A percentile compares a stretch with the other conserved stretches of the same genome.
Conservation (phyloP, 2,329 filamentous ascomycete genomes). For the Proliferodiscus dingleyae region DNA sequence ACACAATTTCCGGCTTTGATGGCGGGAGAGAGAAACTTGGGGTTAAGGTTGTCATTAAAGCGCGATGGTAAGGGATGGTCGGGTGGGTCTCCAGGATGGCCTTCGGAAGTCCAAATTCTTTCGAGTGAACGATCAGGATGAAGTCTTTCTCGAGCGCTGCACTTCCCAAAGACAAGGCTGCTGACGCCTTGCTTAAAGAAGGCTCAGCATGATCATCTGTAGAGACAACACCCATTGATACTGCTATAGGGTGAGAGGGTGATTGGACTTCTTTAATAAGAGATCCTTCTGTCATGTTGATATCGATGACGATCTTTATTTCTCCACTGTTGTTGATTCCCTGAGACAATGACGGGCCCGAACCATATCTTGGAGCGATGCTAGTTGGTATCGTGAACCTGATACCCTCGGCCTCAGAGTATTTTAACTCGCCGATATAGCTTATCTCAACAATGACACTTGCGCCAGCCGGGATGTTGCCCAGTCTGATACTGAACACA, state of each 20-base stretch:
- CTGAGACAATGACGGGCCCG: slow-evolving; percentile 22
- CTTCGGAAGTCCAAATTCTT: slow-evolving; percentile 54
- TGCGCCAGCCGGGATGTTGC: slow-evolving; percentile 58
- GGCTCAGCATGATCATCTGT: slow-evolving; percentile 41
- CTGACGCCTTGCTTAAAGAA: slow-evolving; percentile 55
- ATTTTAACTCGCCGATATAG: slow-evolving; percentile 67
- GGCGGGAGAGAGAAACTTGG: slow-evolving; percentile 61
- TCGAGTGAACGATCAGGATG: slow-evolving; percentile 58
- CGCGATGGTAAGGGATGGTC: slow-evolving; percentile 53
- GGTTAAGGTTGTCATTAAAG: slow-evolving; percentile 66
- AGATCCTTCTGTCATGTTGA: slow-evolving; percentile 51
- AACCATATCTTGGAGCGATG: slow-evolving; percentile 64
- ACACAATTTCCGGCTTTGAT: slow-evolving; percentile 58
- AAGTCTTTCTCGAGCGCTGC: slow-evolving; percentile 60
- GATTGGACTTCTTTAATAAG: slow-evolving; percentile 60
- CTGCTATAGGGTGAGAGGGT: slow-evolving; percentile 61
- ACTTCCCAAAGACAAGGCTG: slow-evolving; percentile 49
- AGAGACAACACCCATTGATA: slow-evolving; percentile 58
- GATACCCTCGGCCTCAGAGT: slow-evolving; percentile 64
- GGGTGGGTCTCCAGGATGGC: slow-evolving; percentile 65
- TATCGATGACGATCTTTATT: slow-evolving; percentile 49
- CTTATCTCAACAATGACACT: slow-evolving; percentile 56
- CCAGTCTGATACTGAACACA: slow-evolving; percentile 63
- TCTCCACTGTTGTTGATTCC: slow-evolving; percentile 8
- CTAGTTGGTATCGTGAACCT: slow-evolving; percentile 64